Base-by-base conservation (phyloP, 371 early-diverging fungal genomes). In the Choanephora cucurbitarum region DNA sequence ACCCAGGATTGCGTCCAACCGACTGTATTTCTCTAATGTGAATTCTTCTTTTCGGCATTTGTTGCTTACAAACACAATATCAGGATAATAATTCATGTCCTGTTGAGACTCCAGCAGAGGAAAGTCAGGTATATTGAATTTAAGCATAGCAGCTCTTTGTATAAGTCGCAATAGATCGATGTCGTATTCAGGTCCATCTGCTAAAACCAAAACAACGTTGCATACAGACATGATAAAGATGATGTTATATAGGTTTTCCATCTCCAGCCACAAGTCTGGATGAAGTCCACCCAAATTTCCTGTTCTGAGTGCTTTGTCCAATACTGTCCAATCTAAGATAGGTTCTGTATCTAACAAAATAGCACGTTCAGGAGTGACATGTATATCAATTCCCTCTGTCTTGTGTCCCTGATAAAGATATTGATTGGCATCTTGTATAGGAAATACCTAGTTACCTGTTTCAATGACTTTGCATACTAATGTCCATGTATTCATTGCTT, bases 311-410 rank as follows among this genome's bases (percentile, higher is more conserved):
- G 77, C 72, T 31, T 78, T 69, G 32, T 86, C 87, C 10, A 86
- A 55, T 11, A 83, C 70, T 13, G 86, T 79, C 49, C 77, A 68
- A 46, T 82, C 68, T 23, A 77, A 66, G 5, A 89, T 55, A 0
- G 89, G 82, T 67, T 86, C 88, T 7, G 86, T 81, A 52, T 91
- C 91, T 6, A 91, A 66, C 3, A 91, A 66, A 18, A 91, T 72
- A 7, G 84, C 79, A 8, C 88, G 67, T 58, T 91, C 91, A 6
- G 84, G 76, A 3, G 90, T 88, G 5, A 90, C 66, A 57, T 86
- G 83, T 72, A 91, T 75, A 58, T 90, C 89, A 19, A 91, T 81
- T 0, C 91, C 91, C 1, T 59, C 60, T 6, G 88, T 87, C 45
- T 82, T 78, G 34, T 80, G 86, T 23, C 79, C 77, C 48, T 66